Evolutionary conservation across 306 rosid species (phyloP), one percentile per base, ranked within the genome.

Genomic region (Rosa rugosa): DNA sequence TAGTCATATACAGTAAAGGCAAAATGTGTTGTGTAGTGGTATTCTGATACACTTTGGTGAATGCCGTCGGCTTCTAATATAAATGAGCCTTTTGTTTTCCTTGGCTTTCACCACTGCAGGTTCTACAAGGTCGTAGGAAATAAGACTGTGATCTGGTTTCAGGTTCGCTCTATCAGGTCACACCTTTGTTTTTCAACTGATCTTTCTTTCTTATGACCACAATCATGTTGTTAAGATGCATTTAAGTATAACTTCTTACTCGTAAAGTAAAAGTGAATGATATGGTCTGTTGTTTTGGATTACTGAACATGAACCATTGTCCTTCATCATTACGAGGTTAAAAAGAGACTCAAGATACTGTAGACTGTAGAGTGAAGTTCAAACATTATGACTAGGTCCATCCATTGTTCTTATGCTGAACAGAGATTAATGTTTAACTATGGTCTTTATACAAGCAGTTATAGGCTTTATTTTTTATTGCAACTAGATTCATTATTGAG

Each of bases 161-260:
- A 95, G 99, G 99, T 95, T 93, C 86, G 99, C 96, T 88, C 84
- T 87, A 88, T 87, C 96, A 93, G 98, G 94, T 91, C 90, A 87
- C 97, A 76, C 90, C 87, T 87, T 83, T 89, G 85, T 75, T 79
- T 88, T 87, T 80, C 54, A 49, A 77, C 59, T 77, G 36, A 1
- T 59, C 40, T 75, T 66, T 59, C 40, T 75, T 66, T 34, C 36
- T 13, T n/a, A 46, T 45, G 25, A 59, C 8, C 38, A 18, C 42
- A 56, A 9, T 72, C 14, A n/a, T 67, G 69, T 53, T 10, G 44
- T 36, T 3, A 46, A 18, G 4, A 31, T 36, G 27, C 14, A 14
- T 79, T 8, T 70, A 46, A 5, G 25, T 20, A 8, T 7, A 59
- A 51, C 16, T 65, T 20, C 69, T 53, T 49, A 68, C 80, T 78